Evolutionary conservation across 2,329 filamentous ascomycete genomes (phyloP), one percentile per base, ranked within the genome.

Genomic region (Colletotrichum tabaci): DNA sequence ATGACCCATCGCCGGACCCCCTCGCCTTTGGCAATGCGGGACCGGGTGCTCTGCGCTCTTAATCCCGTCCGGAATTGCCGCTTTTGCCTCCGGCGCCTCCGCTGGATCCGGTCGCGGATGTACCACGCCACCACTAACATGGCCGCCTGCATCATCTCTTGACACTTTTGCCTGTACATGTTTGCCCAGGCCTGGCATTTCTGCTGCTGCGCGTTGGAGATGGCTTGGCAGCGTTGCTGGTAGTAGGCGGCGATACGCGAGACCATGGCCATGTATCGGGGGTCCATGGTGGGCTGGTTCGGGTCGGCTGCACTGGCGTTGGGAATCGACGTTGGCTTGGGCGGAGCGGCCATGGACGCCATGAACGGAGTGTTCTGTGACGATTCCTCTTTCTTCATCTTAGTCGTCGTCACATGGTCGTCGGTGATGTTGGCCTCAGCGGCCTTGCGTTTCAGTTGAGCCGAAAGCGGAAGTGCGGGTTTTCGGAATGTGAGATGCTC

Each of bases 91-190:
- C 79, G 80, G 53, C 84, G 80, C 38, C 84, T 80, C 42, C 84
- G 81, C 70, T 82, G 79, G 74, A 86, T 84, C 42, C 84, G 83
- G 74, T 86, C 85, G 53, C 85, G 82, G 53, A 86, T 82, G 74
- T 87, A 86, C 85, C 85, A 87, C 15, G 85, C 85, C 42, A 87
- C 84, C 4, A 86, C 82, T 26, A 87, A 76, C 82, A 86, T 86
- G 68, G 85, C 83, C 0, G 84, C 84, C 74, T 85, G 84, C 79
- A 83, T 85, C 80, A 84, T 84, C 72, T 86, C 84, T 76, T 85
- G 84, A 74, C 83, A 85, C 75, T 84, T 83, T 74, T 85, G 83
- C 52, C 83, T 81, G 76, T 86, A 84, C 76, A 82, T 79, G 73
- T 78, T 82, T 66, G 84, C 84, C 85, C 84, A 86, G 8, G 82